These are phyloP conservation scores for Gigaspora rosea DNA, from an alignment of 192 early-diverging fungal species.

Conservation along the genomic window DNA sequence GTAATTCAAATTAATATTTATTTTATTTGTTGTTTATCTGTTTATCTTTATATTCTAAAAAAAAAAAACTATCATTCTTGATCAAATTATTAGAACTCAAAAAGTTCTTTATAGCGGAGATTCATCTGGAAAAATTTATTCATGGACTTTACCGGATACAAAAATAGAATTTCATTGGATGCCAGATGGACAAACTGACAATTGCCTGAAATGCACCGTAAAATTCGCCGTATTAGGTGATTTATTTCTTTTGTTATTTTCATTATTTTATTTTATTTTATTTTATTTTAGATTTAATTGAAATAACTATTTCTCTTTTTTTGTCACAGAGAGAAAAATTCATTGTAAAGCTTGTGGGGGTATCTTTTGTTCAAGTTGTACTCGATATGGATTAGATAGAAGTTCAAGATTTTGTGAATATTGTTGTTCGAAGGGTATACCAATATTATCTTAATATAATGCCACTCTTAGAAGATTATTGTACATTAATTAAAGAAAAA, in stretches of 20 bases:
- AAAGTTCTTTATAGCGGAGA: constrained; percentile 54
- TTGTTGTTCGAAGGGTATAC: constrained; percentile 21
- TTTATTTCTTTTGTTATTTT: not conserved
- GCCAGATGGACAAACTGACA: constrained; percentile 47
- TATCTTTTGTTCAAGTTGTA: constrained; percentile 49
- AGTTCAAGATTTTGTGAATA: constrained; percentile 27
- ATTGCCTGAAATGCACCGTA: constrained; percentile 54
- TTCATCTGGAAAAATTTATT: constrained; percentile 47
- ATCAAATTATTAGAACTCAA: constrained; percentile 34
- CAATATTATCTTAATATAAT: constrained; percentile 2
- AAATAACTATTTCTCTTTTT: not conserved
- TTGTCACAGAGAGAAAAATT: constrained; percentile 46
- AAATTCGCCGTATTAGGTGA: constrained; percentile 55
- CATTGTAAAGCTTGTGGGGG: constrained; percentile 60
- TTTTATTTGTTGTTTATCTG: not conserved
- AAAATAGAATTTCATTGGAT: constrained; percentile 52
- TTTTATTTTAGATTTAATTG: constrained; percentile 6
- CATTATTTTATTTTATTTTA: not conserved
- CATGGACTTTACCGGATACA: constrained; percentile 56
- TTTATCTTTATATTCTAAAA: no score
- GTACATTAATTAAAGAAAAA: no score
- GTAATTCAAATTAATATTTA: not conserved
- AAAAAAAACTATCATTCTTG: no score
- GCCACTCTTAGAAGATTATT: no score
- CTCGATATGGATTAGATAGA: constrained; percentile 26